Percentiles rank a stretch among this genome's conserved stretches.
phyloP scores from a whole-genome alignment of 176 grass and related monocot species.

The Olyra latifolia region DNA sequence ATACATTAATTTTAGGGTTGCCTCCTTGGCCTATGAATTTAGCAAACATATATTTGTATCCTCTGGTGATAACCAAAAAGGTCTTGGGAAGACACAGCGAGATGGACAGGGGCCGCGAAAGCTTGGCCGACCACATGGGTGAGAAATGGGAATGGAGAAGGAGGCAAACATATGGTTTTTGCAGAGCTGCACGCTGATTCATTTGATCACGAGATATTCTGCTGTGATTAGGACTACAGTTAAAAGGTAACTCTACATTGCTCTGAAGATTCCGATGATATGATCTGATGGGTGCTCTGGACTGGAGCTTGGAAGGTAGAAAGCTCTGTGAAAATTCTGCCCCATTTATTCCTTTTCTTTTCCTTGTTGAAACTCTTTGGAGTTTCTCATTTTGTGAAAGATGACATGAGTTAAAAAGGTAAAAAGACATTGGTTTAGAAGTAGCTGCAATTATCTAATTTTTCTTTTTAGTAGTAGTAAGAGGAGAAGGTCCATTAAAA shows the following conservation, averaged over 20 bases:
- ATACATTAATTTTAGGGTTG: too few relatives aligned
- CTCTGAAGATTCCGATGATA: neutral
- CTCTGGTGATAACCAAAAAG: too few relatives aligned
- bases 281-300: too few relatives aligned
- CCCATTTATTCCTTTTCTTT: neutral
- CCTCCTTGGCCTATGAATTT: too few relatives aligned
- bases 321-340: too few relatives aligned
- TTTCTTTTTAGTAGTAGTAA: neutral
- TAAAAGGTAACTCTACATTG: neutral
- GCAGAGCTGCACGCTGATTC: neutral
- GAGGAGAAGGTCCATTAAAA: neutral
- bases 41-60: too few relatives aligned
- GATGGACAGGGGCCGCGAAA: conserved; percentile 30
- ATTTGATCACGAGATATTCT: conserved; percentile 8
- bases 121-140: conserved; percentile 24
- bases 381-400: neutral
- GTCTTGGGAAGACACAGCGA: conserved; percentile 27
- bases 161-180: neutral
- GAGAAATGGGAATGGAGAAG: neutral
- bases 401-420: conserved; percentile 6
- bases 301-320: too few relatives aligned
- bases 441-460: conserved; percentile 17
- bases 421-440: neutral
- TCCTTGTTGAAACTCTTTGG: neutral
- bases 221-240: neutral